These are phyloP conservation scores for Fraxinus ornus DNA, from an alignment of 305 asterid genomes.

Conservation along the genomic window DNA sequence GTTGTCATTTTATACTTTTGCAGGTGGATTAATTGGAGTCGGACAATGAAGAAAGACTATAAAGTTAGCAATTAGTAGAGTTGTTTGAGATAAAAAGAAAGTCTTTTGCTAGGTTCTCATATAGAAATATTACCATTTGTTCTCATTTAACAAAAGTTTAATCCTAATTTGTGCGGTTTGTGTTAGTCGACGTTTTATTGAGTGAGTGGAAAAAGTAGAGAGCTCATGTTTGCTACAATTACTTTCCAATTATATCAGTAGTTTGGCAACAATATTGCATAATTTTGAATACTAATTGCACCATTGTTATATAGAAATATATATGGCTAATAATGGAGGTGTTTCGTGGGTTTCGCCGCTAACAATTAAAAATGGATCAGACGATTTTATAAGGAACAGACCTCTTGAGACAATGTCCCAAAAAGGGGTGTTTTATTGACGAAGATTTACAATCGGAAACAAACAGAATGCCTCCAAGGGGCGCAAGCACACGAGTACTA, in stretches of 20 bases:
- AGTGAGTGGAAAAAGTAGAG: conserved; percentile 38
- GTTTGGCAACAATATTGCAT: conserved; percentile 18
- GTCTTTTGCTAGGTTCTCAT: conserved; percentile 4
- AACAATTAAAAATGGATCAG: no score
- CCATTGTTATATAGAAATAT: no score
- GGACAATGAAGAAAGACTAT: not conserved
- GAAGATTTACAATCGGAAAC: no score
- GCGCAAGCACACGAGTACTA: no score
- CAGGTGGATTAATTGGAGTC: not conserved
- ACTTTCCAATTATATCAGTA: not conserved
- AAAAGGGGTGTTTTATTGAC: no score
- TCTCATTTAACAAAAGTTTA: conserved; percentile 10
- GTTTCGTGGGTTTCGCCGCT: no score
- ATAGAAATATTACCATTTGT: conserved; percentile 13
- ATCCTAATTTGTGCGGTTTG: conserved; percentile 24
- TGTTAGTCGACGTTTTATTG: conserved; percentile 30
- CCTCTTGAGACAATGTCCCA: no score
- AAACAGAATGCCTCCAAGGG: no score
- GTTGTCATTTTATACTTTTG: not conserved
- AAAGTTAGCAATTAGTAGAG: not conserved
- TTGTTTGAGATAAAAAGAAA: not conserved
- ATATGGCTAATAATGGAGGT: no score
- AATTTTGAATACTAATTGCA: no score
- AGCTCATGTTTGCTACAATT: not conserved
- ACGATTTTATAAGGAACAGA: no score